Base-by-base conservation (phyloP, 2,329 filamentous ascomycete genomes). In the Neopestalotiopsis sp. region DNA sequence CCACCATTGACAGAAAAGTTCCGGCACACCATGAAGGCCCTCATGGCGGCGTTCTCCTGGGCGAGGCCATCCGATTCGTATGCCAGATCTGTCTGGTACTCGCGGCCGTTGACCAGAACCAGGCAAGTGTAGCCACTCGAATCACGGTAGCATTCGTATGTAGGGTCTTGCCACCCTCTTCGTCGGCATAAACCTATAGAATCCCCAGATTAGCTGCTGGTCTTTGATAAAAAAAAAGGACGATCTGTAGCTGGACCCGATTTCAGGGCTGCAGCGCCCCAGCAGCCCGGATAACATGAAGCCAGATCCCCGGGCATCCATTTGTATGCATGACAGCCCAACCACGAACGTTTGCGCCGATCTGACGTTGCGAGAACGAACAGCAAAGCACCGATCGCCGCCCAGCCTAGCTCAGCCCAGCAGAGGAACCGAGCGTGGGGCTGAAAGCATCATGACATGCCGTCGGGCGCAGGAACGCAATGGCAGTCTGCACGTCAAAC, bases 1-100 rank as follows among this genome's bases (percentile, higher is more conserved):
- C 95, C 95, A 76, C 97, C 94, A 79, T 97, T 98, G 81, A 97
- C 93, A 68, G 94, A 97, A 83, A 98, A 98, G 86, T 97, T 97
- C 73, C 94, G 92, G 86, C 95, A 98, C 74, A 98, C 96, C 90
- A 97, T 95, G 82, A 97, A 98, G 69, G 95, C 95, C 71, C 94
- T 92, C 89, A 97, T 97, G 70, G 95, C 95, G 32, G 95, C 95
- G 76, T 95, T 96, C 81, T 98, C 95, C 78, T 94, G 93, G 61
- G 95, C 95, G 73, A 97, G 86, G 63, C 89, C 85, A 79, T 95
- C 93, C 71, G 92, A 93, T 79, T 93, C 90, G 83, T 96, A 97
- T 72, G 91, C 89, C 49, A 92, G 88, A 80, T 97, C 94, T 58
- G 95, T 97, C 80, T 95, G 94, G 84, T 98, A 98, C 85, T 97